Conservation (phyloP, 2,329 filamentous ascomycete species). For the Macroventuria anomochaeta region DNA sequence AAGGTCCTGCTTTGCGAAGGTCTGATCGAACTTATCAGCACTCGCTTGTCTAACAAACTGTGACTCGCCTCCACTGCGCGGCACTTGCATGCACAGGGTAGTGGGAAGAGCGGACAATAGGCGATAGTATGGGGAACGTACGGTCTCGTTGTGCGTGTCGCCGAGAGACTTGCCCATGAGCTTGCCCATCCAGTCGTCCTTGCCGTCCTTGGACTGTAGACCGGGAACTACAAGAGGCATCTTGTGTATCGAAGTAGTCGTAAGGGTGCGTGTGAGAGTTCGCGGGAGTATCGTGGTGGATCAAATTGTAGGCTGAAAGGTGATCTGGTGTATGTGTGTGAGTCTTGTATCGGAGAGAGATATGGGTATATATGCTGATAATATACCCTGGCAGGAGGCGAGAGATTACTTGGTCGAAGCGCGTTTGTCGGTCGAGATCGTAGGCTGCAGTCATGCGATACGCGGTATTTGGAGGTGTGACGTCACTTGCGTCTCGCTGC, state of each 20-base stretch:
- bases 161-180: conserved; percentile 61
- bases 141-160: conserved; percentile 54
- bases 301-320: not conserved
- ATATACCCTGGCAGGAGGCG: conserved; percentile 16
- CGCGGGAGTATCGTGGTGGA: conserved; percentile 4
- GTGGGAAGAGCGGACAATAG: conserved; percentile 1
- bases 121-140: conserved; percentile 39
- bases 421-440: conserved; percentile 17
- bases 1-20: conserved; percentile 58
- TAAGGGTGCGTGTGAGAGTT: conserved; percentile 2
- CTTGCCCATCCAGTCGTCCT: conserved; percentile 55
- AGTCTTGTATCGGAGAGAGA: not conserved
- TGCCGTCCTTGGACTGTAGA: conserved; percentile 48
- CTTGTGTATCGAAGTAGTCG: conserved; percentile 18
- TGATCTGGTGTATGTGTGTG: conserved; percentile 3
- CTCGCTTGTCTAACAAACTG: not conserved
- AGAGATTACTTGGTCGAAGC: conserved; percentile 24
- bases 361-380: conserved; percentile 21
- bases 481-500: conserved; percentile 30
- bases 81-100: not conserved
- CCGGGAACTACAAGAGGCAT: conserved; percentile 62
- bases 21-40: conserved; percentile 48
- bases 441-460: conserved; percentile 24
- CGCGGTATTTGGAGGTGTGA: conserved; percentile 19
- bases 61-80: too few species aligned